phyloP scores from a whole-genome alignment of 768 basidiomycete genomes.

The Clathrus columnatus region DNA sequence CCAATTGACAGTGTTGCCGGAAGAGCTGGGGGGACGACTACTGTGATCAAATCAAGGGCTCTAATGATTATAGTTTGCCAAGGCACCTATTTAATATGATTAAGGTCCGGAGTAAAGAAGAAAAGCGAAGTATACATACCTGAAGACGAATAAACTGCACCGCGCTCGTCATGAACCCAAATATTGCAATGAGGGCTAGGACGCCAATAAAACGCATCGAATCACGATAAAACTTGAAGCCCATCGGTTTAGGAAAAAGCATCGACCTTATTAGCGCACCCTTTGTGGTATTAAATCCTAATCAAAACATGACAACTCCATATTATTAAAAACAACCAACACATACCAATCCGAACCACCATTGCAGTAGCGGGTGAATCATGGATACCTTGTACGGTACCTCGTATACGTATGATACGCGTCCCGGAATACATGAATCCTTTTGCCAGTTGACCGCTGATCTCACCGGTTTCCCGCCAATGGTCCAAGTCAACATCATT shows the following conservation, averaged over 20 bases:
- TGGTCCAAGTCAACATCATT: slow-evolving; percentile 67
- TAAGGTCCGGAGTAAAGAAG: neutral
- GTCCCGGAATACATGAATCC: slow-evolving; percentile 89
- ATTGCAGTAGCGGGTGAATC: slow-evolving; percentile 65
- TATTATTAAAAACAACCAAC: neutral
- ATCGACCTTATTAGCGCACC: slow-evolving; percentile 93
- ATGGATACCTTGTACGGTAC: slow-evolving; percentile 41
- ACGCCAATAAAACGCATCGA: slow-evolving; percentile 87
- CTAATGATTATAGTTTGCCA: slow-evolving; percentile 90
- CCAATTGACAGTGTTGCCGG: slow-evolving; percentile 97
- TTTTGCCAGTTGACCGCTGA: slow-evolving; percentile 56
- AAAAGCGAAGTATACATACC: slow-evolving; percentile 35
- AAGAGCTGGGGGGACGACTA: slow-evolving; percentile 94
- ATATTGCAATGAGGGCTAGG: slow-evolving; percentile 78
- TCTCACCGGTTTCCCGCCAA: slow-evolving; percentile 61
- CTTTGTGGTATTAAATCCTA: slow-evolving; percentile 90
- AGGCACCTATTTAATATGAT: slow-evolving; percentile 48
- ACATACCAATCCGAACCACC: slow-evolving; percentile 76
- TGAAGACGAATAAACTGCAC: slow-evolving; percentile 87
- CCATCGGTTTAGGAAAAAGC: slow-evolving; percentile 97
- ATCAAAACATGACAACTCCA: slow-evolving; percentile 19
- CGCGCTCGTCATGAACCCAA: slow-evolving; percentile 89
- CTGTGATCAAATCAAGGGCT: slow-evolving; percentile 90
- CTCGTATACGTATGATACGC: slow-evolving; percentile 78
- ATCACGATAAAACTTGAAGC: slow-evolving; percentile 97